phyloP scores from a whole-genome alignment of 2,329 filamentous ascomycete species.

The Penicillium sclerotiorum region DNA sequence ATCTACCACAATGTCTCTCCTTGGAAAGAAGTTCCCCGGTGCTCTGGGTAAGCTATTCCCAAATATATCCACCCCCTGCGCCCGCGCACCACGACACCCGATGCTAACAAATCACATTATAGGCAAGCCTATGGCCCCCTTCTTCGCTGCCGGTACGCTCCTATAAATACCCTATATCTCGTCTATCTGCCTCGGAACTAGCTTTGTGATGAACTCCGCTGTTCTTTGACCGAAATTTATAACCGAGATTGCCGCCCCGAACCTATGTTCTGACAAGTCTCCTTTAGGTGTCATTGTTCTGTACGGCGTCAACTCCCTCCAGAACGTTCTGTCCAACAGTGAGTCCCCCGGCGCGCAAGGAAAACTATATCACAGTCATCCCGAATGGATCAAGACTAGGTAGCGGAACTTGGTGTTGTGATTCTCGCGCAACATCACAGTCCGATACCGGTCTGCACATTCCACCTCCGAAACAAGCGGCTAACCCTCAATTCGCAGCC shows the following conservation, averaged over 20 bases:
- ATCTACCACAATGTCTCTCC: constrained; percentile 69
- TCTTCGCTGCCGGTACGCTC: constrained; percentile 88
- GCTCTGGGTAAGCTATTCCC: constrained; percentile 67
- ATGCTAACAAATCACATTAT: constrained; percentile 38
- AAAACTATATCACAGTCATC: too few relatives aligned
- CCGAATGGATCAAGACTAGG: too few relatives aligned
- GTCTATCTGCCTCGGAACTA: background rate
- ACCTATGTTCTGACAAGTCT: constrained; percentile 29
- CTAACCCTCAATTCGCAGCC: constrained; percentile 56
- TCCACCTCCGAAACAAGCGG: background rate
- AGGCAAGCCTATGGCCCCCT: constrained; percentile 91
- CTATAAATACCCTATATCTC: constrained; percentile 1
- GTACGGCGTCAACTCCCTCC: constrained; percentile 87
- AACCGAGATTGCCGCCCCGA: constrained; percentile 3
- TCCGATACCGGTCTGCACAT: constrained; percentile 7
- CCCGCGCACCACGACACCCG: background rate
- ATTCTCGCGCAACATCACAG: background rate
- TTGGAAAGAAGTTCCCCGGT: constrained; percentile 82
- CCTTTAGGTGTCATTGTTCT: constrained; percentile 75
- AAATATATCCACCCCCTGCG: background rate
- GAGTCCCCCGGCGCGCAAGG: constrained; percentile 50
- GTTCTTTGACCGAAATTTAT: background rate
- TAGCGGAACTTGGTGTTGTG: background rate
- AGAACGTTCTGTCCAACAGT: constrained; percentile 78
- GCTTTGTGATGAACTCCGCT: background rate